Conservation (phyloP, 148 eudicot species). For the Suaeda aralocaspica region DNA sequence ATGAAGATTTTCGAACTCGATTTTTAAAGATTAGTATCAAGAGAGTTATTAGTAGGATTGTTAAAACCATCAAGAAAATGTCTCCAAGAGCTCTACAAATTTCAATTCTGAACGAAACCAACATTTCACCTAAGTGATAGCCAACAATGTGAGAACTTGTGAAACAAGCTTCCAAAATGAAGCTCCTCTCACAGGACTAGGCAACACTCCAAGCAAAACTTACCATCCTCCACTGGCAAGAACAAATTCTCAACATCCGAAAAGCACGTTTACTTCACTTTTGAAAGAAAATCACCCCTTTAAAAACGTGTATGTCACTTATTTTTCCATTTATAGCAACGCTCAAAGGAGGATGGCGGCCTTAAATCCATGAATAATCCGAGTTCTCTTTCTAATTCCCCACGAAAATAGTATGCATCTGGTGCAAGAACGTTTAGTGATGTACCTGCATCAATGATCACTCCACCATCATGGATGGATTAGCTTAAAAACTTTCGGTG, state of each 20-base stretch:
- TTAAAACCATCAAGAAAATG: conserved; percentile 2
- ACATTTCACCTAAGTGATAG: conserved; percentile 20
- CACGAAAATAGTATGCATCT: conserved; percentile 19
- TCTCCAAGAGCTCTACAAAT: conserved; percentile 13
- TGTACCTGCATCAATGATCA: conserved; percentile 22
- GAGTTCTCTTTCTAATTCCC: conserved; percentile 17
- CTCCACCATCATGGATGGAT: conserved; percentile 16
- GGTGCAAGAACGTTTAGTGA: conserved; percentile 19
- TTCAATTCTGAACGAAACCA: conserved; percentile 18
- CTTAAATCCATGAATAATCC: conserved; percentile 7
- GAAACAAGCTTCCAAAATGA: conserved; percentile 26
- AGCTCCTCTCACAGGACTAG: conserved; percentile 25
- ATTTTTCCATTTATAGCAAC: conserved; percentile 24
- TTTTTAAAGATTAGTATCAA: no score
- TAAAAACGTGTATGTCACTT: conserved; percentile 1
- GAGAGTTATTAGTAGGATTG: no score
- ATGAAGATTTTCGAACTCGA: no score
- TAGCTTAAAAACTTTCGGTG: conserved; percentile 11
- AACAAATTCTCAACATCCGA: conserved; percentile 14
- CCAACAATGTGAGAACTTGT: conserved; percentile 23
- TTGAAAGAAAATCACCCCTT: conserved; percentile 21
- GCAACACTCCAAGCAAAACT: conserved; percentile 20
- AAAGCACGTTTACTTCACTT: conserved; percentile 5
- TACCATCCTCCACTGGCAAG: conserved; percentile 16
- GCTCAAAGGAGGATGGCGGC: conserved; percentile 24